Evolutionary conservation across 768 basidiomycete species (phyloP).

Genomic region (Rhodotorula paludigena): DNA sequence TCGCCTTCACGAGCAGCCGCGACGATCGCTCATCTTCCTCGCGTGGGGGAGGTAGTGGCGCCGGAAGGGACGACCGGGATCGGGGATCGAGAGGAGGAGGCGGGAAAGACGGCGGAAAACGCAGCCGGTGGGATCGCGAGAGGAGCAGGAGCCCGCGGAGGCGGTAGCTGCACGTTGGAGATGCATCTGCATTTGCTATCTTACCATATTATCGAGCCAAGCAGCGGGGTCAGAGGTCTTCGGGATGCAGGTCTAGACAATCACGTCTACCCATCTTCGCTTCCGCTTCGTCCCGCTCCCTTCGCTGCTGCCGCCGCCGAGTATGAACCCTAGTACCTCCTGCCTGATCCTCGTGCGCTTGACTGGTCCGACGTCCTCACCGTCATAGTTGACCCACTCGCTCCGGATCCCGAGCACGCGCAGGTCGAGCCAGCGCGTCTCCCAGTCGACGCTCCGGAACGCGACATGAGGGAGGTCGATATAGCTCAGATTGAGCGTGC

Average conservation of each 20-base stretch:
- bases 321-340: no score
- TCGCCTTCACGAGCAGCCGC: constrained; percentile 68
- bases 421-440: constrained; percentile 10
- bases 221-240: neutral
- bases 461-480: constrained; percentile 1
- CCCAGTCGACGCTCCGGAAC: constrained; percentile 14
- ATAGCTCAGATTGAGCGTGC: constrained; percentile 7
- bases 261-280: constrained; percentile 20
- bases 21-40: no score
- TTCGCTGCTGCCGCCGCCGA: no score
- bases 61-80: constrained; percentile 1
- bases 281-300: neutral
- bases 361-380: neutral
- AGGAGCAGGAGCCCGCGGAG: constrained; percentile 33
- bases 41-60: no score
- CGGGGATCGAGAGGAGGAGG: constrained; percentile 15
- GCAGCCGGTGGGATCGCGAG: constrained; percentile 35
- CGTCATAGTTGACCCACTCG: neutral
- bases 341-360: neutral
- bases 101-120: constrained; percentile 12
- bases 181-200: neutral
- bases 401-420: neutral
- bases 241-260: neutral
- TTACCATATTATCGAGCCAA: neutral
- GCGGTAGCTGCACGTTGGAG: no score